Base-by-base conservation (phyloP, 345 rosid species). In the Pistacia integerrima region DNA sequence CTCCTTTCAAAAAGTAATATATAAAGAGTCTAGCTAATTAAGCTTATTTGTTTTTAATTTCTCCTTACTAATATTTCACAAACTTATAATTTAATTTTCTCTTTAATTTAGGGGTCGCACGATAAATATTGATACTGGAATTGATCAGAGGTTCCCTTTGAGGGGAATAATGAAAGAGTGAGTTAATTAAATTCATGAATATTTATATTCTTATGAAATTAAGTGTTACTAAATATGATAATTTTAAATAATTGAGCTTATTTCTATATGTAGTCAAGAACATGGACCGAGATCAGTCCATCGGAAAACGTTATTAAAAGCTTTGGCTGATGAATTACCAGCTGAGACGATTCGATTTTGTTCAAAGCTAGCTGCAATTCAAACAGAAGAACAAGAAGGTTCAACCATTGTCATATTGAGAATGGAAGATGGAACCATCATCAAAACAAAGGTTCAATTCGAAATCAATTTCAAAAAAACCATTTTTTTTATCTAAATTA, bases 291-390 rank as follows among this genome's bases (percentile, higher is more conserved):
- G 84, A 68, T 2, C 72, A 4, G 64, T 85, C 6, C 81, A 85
- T 63, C 84, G 86, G 1, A 80, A 55, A 70, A 68, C 44, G 4
- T 52, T 85, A 63, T 20, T 79, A 49, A 74, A 84, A 67, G 71
- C 78, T 17, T 69, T 81, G 41, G 87, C 83, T 20, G 54, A 82
- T n/a, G 89, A 84, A 60, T 54, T 87, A 52, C 82, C 87, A 1
- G 1, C 22, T 0, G 66, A 78, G 41, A 59, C 77, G 10, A 82
- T 84, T 55, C 82, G 85, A 25, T 84, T 80, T 66, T 80, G 83
- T 18, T 82, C 84, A 22, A 77, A 73, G 54, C 52, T 84, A 22
- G 55, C 49, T 54, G 18, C 79, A 62, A 69, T 85, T 30, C 80
- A 79, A 35, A 62, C 73, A 13, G 75, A 61, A 62, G 57, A 54